These are phyloP conservation scores for Clarireedia paspali DNA, from an alignment of 2,329 filamentous ascomycete genomes.

Conservation along the genomic window DNA sequence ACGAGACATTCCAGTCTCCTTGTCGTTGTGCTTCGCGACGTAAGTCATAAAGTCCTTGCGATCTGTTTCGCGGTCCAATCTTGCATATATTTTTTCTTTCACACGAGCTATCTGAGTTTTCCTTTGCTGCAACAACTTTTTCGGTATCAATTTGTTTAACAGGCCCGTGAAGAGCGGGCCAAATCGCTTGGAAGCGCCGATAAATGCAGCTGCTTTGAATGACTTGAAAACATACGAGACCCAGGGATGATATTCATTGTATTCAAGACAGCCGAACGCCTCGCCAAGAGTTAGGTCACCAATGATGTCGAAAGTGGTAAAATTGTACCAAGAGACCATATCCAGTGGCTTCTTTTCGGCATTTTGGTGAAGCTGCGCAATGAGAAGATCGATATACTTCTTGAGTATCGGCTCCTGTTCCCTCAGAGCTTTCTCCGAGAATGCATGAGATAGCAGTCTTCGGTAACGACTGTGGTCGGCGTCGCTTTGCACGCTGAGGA, in stretches of 20 bases:
- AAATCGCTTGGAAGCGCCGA: slow-evolving; percentile 13
- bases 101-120: slow-evolving; percentile 16
- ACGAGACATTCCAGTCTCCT: slow-evolving; percentile 14
- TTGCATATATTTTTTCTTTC: slow-evolving; percentile 10
- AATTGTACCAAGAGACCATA: slow-evolving; percentile 31
- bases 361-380: slow-evolving; percentile 4
- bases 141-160: slow-evolving; percentile 2
- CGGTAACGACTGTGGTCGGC: slow-evolving; percentile 23
- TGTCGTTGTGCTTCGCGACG: slow-evolving; percentile 16
- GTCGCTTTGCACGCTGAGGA: background rate
- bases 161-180: slow-evolving; percentile 11
- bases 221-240: slow-evolving; percentile 21
- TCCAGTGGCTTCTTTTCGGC: slow-evolving; percentile 8
- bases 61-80: slow-evolving; percentile 16
- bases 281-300: slow-evolving; percentile 38
- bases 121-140: slow-evolving; percentile 9
- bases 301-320: slow-evolving; percentile 32
- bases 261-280: slow-evolving; percentile 30
- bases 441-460: slow-evolving; percentile 25
- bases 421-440: slow-evolving; percentile 26
- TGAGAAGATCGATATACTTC: slow-evolving; percentile 11
- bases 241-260: slow-evolving; percentile 24
- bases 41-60: slow-evolving; percentile 31
- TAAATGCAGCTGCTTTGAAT: slow-evolving; percentile 17
- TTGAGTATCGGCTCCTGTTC: slow-evolving; percentile 26